Evolutionary conservation across 495 filamentous ascomycete species (phyloP), one percentile per base, ranked within the genome.

Genomic region (Copromyces sp.): DNA sequence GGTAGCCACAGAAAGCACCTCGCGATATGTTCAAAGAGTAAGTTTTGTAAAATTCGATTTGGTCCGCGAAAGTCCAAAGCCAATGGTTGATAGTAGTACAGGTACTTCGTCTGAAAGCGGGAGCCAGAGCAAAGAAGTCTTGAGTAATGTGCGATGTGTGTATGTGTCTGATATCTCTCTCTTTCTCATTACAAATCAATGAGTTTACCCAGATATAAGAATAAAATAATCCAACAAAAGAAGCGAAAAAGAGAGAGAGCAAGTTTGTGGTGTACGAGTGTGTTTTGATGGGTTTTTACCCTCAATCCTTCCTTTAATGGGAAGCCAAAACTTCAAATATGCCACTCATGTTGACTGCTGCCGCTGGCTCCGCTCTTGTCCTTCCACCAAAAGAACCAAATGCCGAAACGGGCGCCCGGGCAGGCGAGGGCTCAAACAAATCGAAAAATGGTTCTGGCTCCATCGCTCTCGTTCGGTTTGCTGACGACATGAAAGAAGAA

Each of bases 251-350:
- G 53, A 61, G 53, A 65, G 53, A 65, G 53, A 35, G 24, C 24
- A 24, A 35, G 14, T 24, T 12, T 32, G 17, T 65, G 53, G 24
- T 24, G 24, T 24, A 24, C 24, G 24, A 24, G 24, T 65, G 29
- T 61, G 24, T 35, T 9, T 12, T 65, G 47, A 59, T 6, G 14
- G 37, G 29, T 35, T 65, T 35, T 65, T 5, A 20, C 3, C 53
- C 29, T 9, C 16, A 3, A 65, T 17, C 7, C 4, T 61, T 44
- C 41, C 29, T 14, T 75, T 73, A 80, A 69, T 76, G 76, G 7
- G 74, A 78, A 20, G 75, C 41, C 72, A 79, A 70, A 72, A 78
- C 75, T 72, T 82, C 81, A 72, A 82, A 82, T 44, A 82, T 82
- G 69, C 81, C 78, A 44, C 79, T 75, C 70, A 82, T 81, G 71